Percentiles rank a stretch among this genome's conserved stretches.
Conservation (phyloP, 352 stramenopile species). For the Pythium utonaiense region DNA sequence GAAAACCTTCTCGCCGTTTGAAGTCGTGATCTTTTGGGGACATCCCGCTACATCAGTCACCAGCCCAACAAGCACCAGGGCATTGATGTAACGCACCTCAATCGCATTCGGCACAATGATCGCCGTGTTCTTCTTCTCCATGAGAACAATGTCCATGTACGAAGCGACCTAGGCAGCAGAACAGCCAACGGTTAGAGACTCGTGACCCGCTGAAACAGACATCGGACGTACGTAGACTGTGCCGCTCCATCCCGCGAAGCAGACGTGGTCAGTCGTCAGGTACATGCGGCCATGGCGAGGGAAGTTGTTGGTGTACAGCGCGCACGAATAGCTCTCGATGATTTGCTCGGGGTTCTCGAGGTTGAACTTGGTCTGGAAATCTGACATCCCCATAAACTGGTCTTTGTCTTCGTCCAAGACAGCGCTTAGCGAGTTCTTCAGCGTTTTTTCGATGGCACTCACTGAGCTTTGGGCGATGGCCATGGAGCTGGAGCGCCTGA, state of each 20-base stretch:
- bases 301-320: conserved; percentile 77
- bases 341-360: conserved; percentile 70
- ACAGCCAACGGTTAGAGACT: too few species aligned
- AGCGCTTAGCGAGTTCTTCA: conserved; percentile 2
- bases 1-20: conserved; percentile 67
- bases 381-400: conserved; percentile 50
- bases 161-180: too few species aligned
- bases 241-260: conserved; percentile 80
- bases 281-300: conserved; percentile 79
- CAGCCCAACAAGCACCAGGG: too few species aligned
- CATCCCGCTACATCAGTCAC: neutral
- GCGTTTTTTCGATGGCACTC: conserved; percentile 1
- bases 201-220: too few species aligned
- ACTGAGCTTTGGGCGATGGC: neutral
- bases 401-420: conserved; percentile 39
- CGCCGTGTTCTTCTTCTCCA: conserved; percentile 86
- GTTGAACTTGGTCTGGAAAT: conserved; percentile 85
- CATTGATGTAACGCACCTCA: too few species aligned
- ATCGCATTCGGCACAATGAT: conserved; percentile 85
- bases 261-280: conserved; percentile 68
- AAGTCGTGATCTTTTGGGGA: conserved; percentile 29
- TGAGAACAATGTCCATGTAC: conserved; percentile 61
- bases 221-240: conserved; percentile 73
- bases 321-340: conserved; percentile 82
- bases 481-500: conserved; percentile 9